These are phyloP conservation scores for Paecilomyces formosus DNA, from an alignment of 2,329 filamentous ascomycete species.

Conservation along the genomic window DNA sequence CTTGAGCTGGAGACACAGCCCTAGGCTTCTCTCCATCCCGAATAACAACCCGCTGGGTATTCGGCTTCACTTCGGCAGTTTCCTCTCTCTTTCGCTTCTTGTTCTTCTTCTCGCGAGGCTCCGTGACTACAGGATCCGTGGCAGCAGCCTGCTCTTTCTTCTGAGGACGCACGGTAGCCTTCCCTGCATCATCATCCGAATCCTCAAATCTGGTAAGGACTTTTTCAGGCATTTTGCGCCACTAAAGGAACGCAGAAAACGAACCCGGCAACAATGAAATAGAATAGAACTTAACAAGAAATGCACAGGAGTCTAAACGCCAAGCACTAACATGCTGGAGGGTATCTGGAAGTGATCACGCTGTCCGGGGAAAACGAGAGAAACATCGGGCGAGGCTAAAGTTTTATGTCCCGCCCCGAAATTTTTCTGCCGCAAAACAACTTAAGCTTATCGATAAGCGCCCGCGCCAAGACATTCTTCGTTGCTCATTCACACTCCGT, in stretches of 20 bases:
- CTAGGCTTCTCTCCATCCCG: constrained; percentile 4
- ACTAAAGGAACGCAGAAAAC: background rate
- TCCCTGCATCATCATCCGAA: constrained; percentile 18
- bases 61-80: constrained; percentile 4
- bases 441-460: constrained; percentile 8
- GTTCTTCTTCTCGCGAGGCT: constrained; percentile 16
- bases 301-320: background rate
- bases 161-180: constrained; percentile 1
- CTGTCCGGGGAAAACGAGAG: background rate
- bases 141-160: background rate
- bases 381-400: constrained; percentile 3
- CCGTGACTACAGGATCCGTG: background rate
- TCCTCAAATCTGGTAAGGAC: constrained; percentile 32
- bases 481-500: too few species aligned
- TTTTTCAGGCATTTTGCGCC: constrained; percentile 32
- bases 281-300: background rate
- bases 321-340: background rate
- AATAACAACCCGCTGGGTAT: constrained; percentile 4
- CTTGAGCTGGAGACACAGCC: background rate
- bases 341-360: background rate
- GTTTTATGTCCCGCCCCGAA: constrained; percentile 12
- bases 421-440: constrained; percentile 1
- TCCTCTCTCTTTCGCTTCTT: constrained; percentile 29
- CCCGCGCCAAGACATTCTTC: background rate
- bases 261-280: background rate